Conservation (phyloP, 768 basidiomycete species). For the Trametes meyenii region DNA sequence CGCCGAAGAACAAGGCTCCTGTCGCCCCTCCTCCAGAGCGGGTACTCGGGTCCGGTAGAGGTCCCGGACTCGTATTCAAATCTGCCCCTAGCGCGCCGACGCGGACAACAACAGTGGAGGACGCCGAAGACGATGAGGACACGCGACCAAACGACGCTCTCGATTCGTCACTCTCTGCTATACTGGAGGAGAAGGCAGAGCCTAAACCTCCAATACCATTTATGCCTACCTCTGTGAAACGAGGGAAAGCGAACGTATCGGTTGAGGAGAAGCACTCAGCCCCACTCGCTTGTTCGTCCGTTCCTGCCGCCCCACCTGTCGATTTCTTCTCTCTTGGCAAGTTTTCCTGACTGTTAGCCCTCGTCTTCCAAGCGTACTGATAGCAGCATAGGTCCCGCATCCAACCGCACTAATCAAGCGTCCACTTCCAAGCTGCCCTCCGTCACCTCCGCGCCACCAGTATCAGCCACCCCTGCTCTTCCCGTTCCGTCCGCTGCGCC, state of each 20-base stretch:
- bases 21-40: slow-evolving; percentile 48
- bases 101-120: slow-evolving; percentile 34
- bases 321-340: slow-evolving; percentile 75
- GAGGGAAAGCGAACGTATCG: slow-evolving; percentile 56
- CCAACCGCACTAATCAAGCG: slow-evolving; percentile 28
- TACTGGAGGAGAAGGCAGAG: slow-evolving; percentile 22
- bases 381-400: slow-evolving; percentile 27
- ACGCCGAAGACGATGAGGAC: slow-evolving; percentile 28
- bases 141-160: slow-evolving; percentile 4
- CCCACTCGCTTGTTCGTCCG: slow-evolving; percentile 15
- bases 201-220: slow-evolving; percentile 47
- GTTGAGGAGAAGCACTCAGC: slow-evolving; percentile 33
- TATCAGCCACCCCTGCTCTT: slow-evolving; percentile 10
- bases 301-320: slow-evolving; percentile 40
- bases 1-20: slow-evolving; percentile 61
- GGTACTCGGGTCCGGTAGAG: slow-evolving; percentile 65
- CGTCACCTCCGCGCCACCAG: slow-evolving; percentile 16
- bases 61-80: slow-evolving; percentile 65
- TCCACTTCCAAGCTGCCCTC: neutral
- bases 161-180: slow-evolving; percentile 11
- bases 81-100: slow-evolving; percentile 29
- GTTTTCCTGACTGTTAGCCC: slow-evolving; percentile 18
- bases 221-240: slow-evolving; percentile 59
- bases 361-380: neutral
- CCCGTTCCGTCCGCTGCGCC: slow-evolving; percentile 59